A percentile compares a stretch with the other conserved stretches of the same genome.
phyloP scores from a whole-genome alignment of 345 rosid species.

The Eutrema yunnanense region DNA sequence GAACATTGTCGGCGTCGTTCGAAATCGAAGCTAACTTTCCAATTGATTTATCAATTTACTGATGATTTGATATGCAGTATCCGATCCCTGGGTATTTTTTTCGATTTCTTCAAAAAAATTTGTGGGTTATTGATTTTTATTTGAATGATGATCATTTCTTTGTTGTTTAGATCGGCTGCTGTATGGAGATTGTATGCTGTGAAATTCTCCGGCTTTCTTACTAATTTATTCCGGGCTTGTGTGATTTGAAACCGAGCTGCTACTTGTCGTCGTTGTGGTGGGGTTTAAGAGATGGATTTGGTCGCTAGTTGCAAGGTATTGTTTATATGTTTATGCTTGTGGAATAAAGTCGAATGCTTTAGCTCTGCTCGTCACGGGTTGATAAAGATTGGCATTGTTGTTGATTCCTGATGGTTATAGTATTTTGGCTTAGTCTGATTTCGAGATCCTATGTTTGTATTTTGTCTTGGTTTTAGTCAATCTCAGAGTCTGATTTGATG shows the following conservation, averaged over 20 bases:
- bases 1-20: constrained; percentile 25
- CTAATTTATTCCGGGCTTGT: constrained; percentile 14
- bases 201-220: constrained; percentile 18
- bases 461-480: background rate
- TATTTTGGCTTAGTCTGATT: background rate
- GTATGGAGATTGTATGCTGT: constrained; percentile 25
- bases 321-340: background rate
- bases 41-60: background rate
- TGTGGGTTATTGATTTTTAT: background rate
- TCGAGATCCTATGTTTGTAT: background rate
- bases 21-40: constrained; percentile 20
- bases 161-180: constrained; percentile 43
- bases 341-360: background rate
- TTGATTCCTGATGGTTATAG: background rate
- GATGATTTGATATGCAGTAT: constrained; percentile 18
- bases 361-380: background rate
- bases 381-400: background rate
- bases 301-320: constrained; percentile 70
- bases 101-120: too few species aligned
- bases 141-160: constrained; percentile 6
- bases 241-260: constrained; percentile 21
- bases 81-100: constrained; percentile 22
- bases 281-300: constrained; percentile 60
- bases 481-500: background rate
- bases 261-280: background rate